A percentile compares a stretch with the other conserved stretches of the same genome.
These are phyloP conservation scores for Talaromyces adpressus DNA, from an alignment of 495 filamentous ascomycete species.

Conservation along the genomic window DNA sequence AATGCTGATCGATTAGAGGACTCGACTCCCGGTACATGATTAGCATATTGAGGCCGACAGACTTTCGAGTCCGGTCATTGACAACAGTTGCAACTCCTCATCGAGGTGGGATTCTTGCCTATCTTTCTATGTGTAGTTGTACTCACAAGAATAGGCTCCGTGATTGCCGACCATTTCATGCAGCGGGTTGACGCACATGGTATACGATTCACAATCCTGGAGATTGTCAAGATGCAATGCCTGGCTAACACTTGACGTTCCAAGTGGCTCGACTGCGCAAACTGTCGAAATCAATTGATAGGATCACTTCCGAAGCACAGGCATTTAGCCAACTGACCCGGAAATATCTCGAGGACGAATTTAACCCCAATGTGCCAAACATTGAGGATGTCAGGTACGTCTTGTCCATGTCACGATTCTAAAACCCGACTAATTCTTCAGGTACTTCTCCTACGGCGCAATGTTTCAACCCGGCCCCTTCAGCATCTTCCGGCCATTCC, in stretches of 20 bases:
- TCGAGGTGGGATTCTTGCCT: slow-evolving; percentile 43
- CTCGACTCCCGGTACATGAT: slow-evolving; percentile 93
- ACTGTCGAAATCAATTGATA: neutral
- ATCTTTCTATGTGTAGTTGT: neutral
- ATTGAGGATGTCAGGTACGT: slow-evolving; percentile 55
- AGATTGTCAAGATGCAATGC: too few species aligned
- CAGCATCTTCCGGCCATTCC: slow-evolving; percentile 68
- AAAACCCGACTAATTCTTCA: slow-evolving; percentile 15
- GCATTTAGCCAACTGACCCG: slow-evolving; percentile 74
- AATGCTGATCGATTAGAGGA: slow-evolving; percentile 48
- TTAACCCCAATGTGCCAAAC: slow-evolving; percentile 78
- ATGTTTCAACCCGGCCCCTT: slow-evolving; percentile 57
- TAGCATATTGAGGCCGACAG: slow-evolving; percentile 60
- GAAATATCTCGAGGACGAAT: slow-evolving; percentile 70
- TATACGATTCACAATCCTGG: neutral
- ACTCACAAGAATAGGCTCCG: slow-evolving; percentile 41
- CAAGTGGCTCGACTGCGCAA: slow-evolving; percentile 5
- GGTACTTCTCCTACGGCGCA: slow-evolving; percentile 91
- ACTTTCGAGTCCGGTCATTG: slow-evolving; percentile 68
- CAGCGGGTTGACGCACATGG: slow-evolving; percentile 54
- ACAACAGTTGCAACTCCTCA: slow-evolving; percentile 90
- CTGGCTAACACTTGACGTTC: neutral
- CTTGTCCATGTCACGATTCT: neutral
- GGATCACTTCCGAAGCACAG: neutral
- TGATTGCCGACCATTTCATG: slow-evolving; percentile 81